Base-by-base conservation (phyloP, 768 basidiomycete species). In the Podaxis sp. region DNA sequence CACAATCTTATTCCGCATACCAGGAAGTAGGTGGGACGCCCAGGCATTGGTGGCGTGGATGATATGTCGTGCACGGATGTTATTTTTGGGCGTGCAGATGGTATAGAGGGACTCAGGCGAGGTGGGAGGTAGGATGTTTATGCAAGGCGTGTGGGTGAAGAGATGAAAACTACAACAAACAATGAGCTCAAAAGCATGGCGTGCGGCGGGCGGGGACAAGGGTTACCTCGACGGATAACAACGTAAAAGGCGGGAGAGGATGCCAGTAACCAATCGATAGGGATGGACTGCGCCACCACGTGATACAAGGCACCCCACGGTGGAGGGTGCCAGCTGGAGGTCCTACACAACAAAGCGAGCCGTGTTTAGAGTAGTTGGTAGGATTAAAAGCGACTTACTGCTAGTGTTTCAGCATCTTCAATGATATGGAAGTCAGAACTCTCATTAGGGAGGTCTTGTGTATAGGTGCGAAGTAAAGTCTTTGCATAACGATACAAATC, bases 31-130 rank as follows among this genome's bases (percentile, higher is more conserved):
- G 65, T 91, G 87, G 0, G 90, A 85, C 2, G 80, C 77, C 86
- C 93, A 95, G 20, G 83, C 93, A 71, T 96, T 96, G 2, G 92
- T 94, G 2, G 91, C 90, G 70, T 94, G 93, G 11, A 96, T 77
- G 48, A 96, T 79, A 71, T 91, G 89, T 2, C 73, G 74, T 0
- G 90, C 76, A 15, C 67, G 73, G 26, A 92, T 78, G 4, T 66
- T 69, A 0, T 93, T 93, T 55, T 81, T 78, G 0, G 87, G 77
- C 1, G 93, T 94, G 20, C 70, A 64, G n/a, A 92, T 76, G 8
- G 74, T 77, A 74, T 90, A 91, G 1, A 46, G 51, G 15, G 37
- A 10, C 17, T 53, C 17, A 72, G 66, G 1, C 70, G 56, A 58
- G 52, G 66, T 58, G 49, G 62, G 58, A 48, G 71, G 68, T 24